phyloP scores from a whole-genome alignment of 805 yeast species.

The Pichia scutulata region DNA sequence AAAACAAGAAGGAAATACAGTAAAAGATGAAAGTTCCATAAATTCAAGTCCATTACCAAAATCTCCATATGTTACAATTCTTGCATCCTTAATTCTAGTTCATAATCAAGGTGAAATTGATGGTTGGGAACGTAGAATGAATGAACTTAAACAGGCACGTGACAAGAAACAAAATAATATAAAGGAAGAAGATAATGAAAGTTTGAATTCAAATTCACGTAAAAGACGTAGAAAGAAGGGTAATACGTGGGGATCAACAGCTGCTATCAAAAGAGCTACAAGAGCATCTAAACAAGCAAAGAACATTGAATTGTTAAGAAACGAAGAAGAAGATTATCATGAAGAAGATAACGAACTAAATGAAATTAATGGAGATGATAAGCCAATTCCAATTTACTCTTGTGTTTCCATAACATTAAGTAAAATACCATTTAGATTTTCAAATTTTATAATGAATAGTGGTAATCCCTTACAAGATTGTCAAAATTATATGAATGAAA shows the following conservation, averaged over 20 bases:
- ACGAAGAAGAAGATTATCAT: constrained; percentile 14
- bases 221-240: constrained; percentile 20
- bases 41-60: constrained; percentile 5
- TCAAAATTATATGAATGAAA: constrained; percentile 50
- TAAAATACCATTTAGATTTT: constrained; percentile 58
- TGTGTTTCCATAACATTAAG: constrained; percentile 59
- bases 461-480: constrained; percentile 52
- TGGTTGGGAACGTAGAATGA: constrained; percentile 32
- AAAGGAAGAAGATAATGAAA: constrained; percentile 16
- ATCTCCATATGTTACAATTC: constrained; percentile 31
- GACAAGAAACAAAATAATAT: constrained; percentile 18
- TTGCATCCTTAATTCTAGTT: constrained; percentile 42
- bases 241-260: constrained; percentile 19
- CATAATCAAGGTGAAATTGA: constrained; percentile 45
- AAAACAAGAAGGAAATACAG: constrained; percentile 15
- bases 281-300: constrained; percentile 15
- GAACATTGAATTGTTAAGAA: constrained; percentile 10
- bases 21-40: constrained; percentile 2
- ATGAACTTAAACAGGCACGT: constrained; percentile 22
- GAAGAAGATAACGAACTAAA: constrained; percentile 16
- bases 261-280: constrained; percentile 19
- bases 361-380: constrained; percentile 32
- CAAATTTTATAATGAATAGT: constrained; percentile 60
- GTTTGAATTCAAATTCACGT: constrained; percentile 19
- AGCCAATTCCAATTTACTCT: constrained; percentile 43